Evolutionary conservation across 805 yeast genomes (phyloP).

Genomic region (Spathaspora sp.): DNA sequence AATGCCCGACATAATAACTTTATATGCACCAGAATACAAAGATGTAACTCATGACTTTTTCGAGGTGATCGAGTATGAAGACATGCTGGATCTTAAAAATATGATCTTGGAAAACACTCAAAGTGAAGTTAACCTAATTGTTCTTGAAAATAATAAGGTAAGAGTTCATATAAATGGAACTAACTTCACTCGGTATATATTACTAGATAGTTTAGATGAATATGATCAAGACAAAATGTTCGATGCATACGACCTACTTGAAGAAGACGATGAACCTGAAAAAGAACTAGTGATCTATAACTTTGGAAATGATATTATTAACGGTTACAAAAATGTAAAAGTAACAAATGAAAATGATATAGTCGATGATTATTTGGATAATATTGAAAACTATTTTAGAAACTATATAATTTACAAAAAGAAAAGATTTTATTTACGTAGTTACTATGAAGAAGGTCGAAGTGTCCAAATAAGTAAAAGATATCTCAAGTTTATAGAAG

Average conservation of each 20-base stretch:
- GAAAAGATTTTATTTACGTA: no score
- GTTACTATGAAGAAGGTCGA: not conserved
- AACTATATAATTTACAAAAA: no score
- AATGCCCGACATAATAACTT: no score
- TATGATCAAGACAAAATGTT: no score
- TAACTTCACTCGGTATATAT: not conserved
- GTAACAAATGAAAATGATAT: not conserved
- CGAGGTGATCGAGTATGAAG: not conserved
- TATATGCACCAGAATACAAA: no score
- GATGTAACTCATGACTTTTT: no score
- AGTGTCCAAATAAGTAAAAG: not conserved
- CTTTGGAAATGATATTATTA: not conserved
- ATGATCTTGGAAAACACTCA: not conserved
- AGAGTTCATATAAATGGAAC: not conserved
- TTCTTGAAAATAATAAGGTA: not conserved
- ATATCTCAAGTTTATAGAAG: not conserved
- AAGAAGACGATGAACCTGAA: not conserved
- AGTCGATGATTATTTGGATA: not conserved
- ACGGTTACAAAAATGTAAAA: not conserved
- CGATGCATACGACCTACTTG: not conserved
- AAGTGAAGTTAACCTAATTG: not conserved
- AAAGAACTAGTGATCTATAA: not conserved
- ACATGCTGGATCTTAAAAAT: not conserved
- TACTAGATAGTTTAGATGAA: not conserved
- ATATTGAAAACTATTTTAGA: not conserved